Conservation (phyloP, 2,329 filamentous ascomycete genomes). For the Kalmusia sp. region DNA sequence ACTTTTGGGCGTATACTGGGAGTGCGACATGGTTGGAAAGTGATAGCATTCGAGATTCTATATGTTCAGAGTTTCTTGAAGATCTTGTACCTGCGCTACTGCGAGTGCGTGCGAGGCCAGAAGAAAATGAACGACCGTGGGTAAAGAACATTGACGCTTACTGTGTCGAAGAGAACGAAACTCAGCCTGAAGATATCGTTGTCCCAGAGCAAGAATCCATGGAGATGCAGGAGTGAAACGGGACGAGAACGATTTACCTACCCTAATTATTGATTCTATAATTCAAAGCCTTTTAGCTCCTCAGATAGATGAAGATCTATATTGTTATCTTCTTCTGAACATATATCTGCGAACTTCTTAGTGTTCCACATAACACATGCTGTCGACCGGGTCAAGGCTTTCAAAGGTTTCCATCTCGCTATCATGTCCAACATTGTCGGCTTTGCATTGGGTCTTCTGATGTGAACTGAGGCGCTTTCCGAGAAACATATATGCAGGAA, state of each 20-base stretch:
- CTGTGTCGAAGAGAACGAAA: not conserved
- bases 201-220: not conserved
- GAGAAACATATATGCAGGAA: too few relatives aligned
- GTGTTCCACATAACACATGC: too few relatives aligned
- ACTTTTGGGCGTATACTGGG: conserved; percentile 2
- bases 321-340: too few relatives aligned
- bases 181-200: not conserved
- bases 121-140: not conserved
- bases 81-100: not conserved
- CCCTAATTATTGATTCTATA: too few relatives aligned
- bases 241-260: not conserved
- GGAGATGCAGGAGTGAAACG: not conserved
- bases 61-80: not conserved
- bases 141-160: not conserved
- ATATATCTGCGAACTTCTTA: too few relatives aligned
- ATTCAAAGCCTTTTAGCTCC: too few relatives aligned
- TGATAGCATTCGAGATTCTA: not conserved
- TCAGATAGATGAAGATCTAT: too few relatives aligned
- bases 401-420: too few relatives aligned
- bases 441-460: too few relatives aligned
- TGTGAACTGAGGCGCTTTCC: too few relatives aligned
- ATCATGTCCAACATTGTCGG: too few relatives aligned
- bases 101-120: not conserved
- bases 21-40: not conserved
- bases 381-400: too few relatives aligned